Evolutionary conservation across 805 yeast species (phyloP).

Genomic region (Kodamaea restingae): DNA sequence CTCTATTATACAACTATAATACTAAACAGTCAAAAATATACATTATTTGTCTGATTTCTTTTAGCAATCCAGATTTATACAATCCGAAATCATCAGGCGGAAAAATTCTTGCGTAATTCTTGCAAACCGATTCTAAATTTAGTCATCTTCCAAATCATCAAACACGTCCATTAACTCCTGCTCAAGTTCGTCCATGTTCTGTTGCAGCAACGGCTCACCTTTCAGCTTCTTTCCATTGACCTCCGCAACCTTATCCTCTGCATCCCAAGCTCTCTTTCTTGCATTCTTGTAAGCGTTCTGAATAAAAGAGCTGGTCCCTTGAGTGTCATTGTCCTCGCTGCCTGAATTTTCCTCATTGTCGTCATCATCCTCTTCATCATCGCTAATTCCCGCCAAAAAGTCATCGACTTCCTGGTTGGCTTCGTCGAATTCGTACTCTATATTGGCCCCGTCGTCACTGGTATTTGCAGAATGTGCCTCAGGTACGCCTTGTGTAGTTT

Average conservation of each 20-base stretch:
- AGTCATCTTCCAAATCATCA: conserved; percentile 42
- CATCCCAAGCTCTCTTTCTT: conserved; percentile 9
- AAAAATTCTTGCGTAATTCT: too few relatives aligned
- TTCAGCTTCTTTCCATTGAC: conserved; percentile 1
- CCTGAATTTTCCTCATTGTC: conserved; percentile 12
- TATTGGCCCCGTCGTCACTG: conserved; percentile 10
- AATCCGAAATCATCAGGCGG: too few relatives aligned
- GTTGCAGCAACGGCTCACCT: conserved; percentile 4
- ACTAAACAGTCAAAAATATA: not conserved
- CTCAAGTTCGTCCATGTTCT: conserved; percentile 45
- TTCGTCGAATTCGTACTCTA: conserved; percentile 34
- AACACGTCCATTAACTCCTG: conserved; percentile 50
- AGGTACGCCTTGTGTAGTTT: not conserved
- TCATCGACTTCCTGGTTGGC: conserved; percentile 46
- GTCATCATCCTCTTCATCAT: conserved; percentile 29
- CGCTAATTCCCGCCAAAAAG: conserved; percentile 43
- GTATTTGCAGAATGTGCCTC: not conserved
- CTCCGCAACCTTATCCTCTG: conserved; percentile 9
- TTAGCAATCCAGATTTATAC: too few relatives aligned
- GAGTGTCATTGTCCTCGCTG: conserved; percentile 13
- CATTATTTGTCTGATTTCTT: too few relatives aligned
- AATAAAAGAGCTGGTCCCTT: conserved; percentile 11
- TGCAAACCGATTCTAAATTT: too few relatives aligned
- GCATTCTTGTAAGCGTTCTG: conserved; percentile 11
- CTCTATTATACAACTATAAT: not conserved